These are phyloP conservation scores for Neurospora sp. DNA, from an alignment of 495 filamentous ascomycete species.

Conservation along the genomic window DNA sequence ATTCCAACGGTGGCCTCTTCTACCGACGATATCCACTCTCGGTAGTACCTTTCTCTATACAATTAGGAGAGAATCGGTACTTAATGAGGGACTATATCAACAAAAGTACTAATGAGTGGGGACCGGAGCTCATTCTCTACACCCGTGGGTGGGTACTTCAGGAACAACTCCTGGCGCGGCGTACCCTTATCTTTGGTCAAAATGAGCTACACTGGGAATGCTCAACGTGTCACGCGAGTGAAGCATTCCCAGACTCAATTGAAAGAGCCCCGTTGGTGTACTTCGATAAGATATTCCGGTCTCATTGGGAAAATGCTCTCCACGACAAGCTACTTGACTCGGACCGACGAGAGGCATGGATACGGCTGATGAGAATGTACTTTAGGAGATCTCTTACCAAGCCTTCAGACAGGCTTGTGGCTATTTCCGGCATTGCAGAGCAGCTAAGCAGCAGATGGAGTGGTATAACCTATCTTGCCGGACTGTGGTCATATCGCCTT, in stretches of 20 bases:
- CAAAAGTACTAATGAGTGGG: no score
- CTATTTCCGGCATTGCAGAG: neutral
- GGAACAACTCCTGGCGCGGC: slow-evolving; percentile 18
- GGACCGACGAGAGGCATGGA: neutral
- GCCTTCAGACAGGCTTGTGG: neutral
- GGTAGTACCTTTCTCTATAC: neutral
- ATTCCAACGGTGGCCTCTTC: neutral
- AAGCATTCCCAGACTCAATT: neutral
- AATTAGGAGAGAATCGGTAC: no score
- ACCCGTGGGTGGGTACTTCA: slow-evolving; percentile 21
- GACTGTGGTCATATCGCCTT: neutral
- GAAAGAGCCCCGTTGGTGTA: neutral
- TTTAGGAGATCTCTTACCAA: neutral
- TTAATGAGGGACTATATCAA: no score
- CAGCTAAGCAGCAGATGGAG: neutral
- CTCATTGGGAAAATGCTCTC: neutral
- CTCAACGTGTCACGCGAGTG: neutral
- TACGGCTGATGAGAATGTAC: neutral
- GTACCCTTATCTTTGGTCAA: slow-evolving; percentile 12
- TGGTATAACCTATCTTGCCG: neutral
- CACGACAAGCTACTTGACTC: neutral
- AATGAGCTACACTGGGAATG: slow-evolving; percentile 24
- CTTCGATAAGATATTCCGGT: neutral
- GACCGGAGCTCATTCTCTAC: slow-evolving; percentile 1
- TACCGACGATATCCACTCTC: neutral